These are phyloP conservation scores for Erigeron canadensis DNA, from an alignment of 129 eudicot species.

Conservation along the genomic window DNA sequence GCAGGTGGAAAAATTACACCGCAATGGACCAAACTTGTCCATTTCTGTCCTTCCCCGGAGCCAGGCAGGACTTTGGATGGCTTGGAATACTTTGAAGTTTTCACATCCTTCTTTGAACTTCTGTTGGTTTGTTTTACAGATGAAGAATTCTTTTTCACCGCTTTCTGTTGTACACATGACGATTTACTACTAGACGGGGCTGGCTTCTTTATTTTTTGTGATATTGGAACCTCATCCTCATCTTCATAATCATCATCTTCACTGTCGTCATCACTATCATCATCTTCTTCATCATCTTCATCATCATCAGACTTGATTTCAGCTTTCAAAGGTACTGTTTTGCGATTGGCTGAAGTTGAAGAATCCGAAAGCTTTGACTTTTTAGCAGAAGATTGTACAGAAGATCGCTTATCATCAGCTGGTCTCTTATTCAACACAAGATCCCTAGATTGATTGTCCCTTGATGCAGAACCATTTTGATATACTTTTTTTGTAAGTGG, in stretches of 20 bases:
- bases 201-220: constrained; percentile 61
- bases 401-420: constrained; percentile 35
- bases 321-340: constrained; percentile 46
- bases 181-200: constrained; percentile 47
- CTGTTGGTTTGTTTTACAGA: constrained; percentile 47
- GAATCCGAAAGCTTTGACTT: constrained; percentile 67
- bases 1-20: constrained; percentile 98
- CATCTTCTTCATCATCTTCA: constrained; percentile 47
- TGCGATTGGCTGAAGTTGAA: constrained; percentile 48
- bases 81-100: constrained; percentile 58
- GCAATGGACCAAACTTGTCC: constrained; percentile 85
- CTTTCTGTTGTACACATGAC: constrained; percentile 42
- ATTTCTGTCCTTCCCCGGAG: constrained; percentile 95
- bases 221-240: constrained; percentile 60
- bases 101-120: constrained; percentile 61
- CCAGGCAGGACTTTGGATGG: constrained; percentile 74
- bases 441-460: constrained; percentile 39
- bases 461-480: constrained; percentile 67
- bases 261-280: constrained; percentile 41
- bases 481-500: constrained; percentile 28
- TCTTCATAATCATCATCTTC: constrained; percentile 60
- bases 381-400: constrained; percentile 51
- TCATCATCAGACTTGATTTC: constrained; percentile 38
- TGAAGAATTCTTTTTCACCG: constrained; percentile 42
- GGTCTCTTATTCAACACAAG: constrained; percentile 59